Evolutionary conservation across 1,284 basidiomycete species (phyloP).

Genomic region (Thelephora terrestris): DNA sequence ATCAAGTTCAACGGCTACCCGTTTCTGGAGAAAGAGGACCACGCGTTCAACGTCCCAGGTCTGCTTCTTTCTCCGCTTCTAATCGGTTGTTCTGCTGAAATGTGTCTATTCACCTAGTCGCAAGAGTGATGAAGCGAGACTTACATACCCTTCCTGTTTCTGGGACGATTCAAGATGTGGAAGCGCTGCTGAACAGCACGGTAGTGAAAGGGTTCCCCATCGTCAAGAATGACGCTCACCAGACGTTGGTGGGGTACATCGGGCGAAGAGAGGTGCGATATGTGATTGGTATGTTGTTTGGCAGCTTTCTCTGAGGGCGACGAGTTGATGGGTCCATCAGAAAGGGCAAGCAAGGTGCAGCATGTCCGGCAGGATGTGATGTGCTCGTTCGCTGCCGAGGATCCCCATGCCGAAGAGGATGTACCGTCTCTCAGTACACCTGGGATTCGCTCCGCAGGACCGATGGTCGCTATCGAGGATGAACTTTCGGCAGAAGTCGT

Average conservation of each 20-base stretch:
- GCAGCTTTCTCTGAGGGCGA: background rate
- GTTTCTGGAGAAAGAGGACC: slow-evolving; percentile 90
- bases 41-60: slow-evolving; percentile 86
- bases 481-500: slow-evolving; percentile 55
- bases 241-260: slow-evolving; percentile 80
- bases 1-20: slow-evolving; percentile 97
- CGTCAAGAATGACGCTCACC: slow-evolving; percentile 46
- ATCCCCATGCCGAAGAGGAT: slow-evolving; percentile 32
- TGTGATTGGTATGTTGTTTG: slow-evolving; percentile 57
- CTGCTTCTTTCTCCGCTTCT: slow-evolving; percentile 12
- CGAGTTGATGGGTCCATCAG: slow-evolving; percentile 26
- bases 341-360: slow-evolving; percentile 57
- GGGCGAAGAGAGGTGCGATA: slow-evolving; percentile 79
- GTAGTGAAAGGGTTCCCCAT: slow-evolving; percentile 91
- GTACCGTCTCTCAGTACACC: slow-evolving; percentile 35
- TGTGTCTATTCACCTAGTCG: slow-evolving; percentile 40
- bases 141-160: slow-evolving; percentile 64
- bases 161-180: slow-evolving; percentile 80
- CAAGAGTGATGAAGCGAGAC: slow-evolving; percentile 81
- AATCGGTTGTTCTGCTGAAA: slow-evolving; percentile 1
- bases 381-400: slow-evolving; percentile 57
- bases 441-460: slow-evolving; percentile 27
- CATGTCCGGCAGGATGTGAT: slow-evolving; percentile 54
- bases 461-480: slow-evolving; percentile 53
- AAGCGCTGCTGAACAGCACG: slow-evolving; percentile 57